Evolutionary conservation across 2,329 filamentous ascomycete species (phyloP), one percentile per base, ranked within the genome.

Genomic region (Colletotrichum trifolii): DNA sequence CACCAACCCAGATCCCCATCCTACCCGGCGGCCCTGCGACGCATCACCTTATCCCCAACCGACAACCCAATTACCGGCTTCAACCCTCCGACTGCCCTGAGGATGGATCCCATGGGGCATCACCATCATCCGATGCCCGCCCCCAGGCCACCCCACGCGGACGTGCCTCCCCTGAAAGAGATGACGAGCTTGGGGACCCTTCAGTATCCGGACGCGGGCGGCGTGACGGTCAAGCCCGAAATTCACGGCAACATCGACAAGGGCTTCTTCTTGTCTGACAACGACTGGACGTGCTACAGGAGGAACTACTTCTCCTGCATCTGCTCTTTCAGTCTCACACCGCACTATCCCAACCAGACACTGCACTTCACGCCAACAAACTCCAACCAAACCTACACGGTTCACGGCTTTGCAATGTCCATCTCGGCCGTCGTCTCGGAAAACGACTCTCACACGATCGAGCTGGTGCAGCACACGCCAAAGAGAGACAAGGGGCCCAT

Each of bases 231-330:
- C 69, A 89, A 89, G 68, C 85, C 91, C 17, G 90, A 92, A 12
- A 92, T 97, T 68, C 84, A 89, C 36, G 92, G 92, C 40, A 90
- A 88, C 71, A 93, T 97, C 65, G 92, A 96, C 75, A 96, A 97
- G 72, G 94, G 94, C 0, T 96, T 97, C 78, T 97, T 97, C 74
- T 81, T 89, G 40, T 86, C 85, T 4, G 94, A 96, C 60, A 84
- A 87, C 15, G 92, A 94, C 71, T 97, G 93, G 93, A 97, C 94
- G 0, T 97, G 94, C 79, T 97, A 97, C 75, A 86, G 94, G 39
- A 86, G 94, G 47, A 97, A 97, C 75, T 97, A 97, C 78, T 96
- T 97, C 75, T 90, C 92, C 0, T 93, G 96, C 57, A 87, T 90
- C 55, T 95, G 92, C 75, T 92, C 91, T 3, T 97, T 90, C 77